phyloP scores from a whole-genome alignment of 768 basidiomycete species.

The Artomyces pyxidatus region DNA sequence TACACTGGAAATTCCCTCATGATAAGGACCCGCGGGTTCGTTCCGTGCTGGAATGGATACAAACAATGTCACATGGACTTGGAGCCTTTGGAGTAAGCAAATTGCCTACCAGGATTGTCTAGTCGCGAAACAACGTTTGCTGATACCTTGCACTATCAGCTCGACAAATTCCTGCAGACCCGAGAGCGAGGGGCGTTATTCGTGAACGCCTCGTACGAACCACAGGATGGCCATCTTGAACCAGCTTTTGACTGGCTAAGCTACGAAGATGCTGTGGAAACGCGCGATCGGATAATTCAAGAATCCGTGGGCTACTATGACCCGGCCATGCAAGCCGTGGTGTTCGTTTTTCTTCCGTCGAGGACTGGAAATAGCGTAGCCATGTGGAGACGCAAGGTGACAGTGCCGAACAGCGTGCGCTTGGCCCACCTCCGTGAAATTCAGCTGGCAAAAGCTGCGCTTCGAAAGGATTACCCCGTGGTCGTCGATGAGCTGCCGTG shows the following conservation, averaged over 20 bases:
- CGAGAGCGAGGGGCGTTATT: slow-evolving; percentile 16
- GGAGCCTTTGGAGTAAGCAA: slow-evolving; percentile 16
- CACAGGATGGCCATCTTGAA: background rate
- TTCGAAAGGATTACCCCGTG: slow-evolving; percentile 13
- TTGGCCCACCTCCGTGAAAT: slow-evolving; percentile 9
- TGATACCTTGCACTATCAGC: background rate
- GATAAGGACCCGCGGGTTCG: slow-evolving; percentile 15
- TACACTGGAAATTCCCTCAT: slow-evolving; percentile 17
- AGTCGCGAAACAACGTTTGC: too few relatives aligned
- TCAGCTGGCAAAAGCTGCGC: slow-evolving; percentile 11
- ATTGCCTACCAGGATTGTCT: background rate
- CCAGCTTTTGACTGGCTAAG: slow-evolving; percentile 15
- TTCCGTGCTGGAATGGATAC: slow-evolving; percentile 12
- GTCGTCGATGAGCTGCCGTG: slow-evolving; percentile 12
- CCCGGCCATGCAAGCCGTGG: slow-evolving; percentile 9
- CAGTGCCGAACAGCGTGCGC: slow-evolving; percentile 11
- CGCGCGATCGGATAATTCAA: slow-evolving; percentile 15
- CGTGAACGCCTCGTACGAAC: slow-evolving; percentile 12
- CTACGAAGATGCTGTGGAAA: slow-evolving; percentile 11
- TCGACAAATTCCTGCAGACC: slow-evolving; percentile 15
- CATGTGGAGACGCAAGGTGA: slow-evolving; percentile 17
- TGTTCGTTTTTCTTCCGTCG: slow-evolving; percentile 17
- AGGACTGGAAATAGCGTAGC: slow-evolving; percentile 18
- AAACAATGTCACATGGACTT: slow-evolving; percentile 4
- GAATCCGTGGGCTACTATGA: slow-evolving; percentile 17